These are phyloP conservation scores for Balakata baccata DNA, from an alignment of 345 rosid genomes.

Conservation along the genomic window DNA sequence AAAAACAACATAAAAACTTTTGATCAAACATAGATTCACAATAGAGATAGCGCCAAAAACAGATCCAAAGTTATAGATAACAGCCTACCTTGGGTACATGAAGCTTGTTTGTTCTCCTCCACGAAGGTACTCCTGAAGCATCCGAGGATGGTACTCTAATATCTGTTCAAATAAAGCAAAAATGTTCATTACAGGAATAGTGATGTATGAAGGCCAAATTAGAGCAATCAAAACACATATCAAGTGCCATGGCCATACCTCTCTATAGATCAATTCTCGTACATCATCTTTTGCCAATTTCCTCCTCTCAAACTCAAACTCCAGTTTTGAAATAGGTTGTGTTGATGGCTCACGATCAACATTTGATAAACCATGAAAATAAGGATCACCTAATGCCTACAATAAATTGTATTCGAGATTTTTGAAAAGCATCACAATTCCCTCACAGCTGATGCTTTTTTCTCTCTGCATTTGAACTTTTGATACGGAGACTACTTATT, in stretches of 20 bases:
- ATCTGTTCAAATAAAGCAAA: conserved; percentile 49
- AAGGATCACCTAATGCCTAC: conserved; percentile 93
- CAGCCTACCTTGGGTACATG: conserved; percentile 80
- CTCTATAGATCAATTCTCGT: conserved; percentile 91
- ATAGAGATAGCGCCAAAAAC: not conserved
- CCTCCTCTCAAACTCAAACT: conserved; percentile 98
- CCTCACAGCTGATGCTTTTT: not conserved
- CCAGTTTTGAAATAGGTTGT: conserved; percentile 88
- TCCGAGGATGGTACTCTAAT: conserved; percentile 94
- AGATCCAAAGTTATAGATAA: not conserved
- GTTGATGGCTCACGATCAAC: conserved; percentile 87
- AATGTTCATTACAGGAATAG: conserved; percentile 1
- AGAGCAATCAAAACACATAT: conserved; percentile 16
- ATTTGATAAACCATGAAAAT: conserved; percentile 77
- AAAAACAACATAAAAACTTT: conserved; percentile 14
- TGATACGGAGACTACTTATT: not conserved
- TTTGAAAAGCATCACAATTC: conserved; percentile 9
- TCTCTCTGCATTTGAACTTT: not conserved
- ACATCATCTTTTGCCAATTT: conserved; percentile 91
- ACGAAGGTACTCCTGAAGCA: conserved; percentile 86
- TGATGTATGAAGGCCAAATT: conserved; percentile 5
- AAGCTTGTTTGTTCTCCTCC: conserved; percentile 97
- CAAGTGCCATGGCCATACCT: conserved; percentile 45
- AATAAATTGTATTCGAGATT: conserved; percentile 17
- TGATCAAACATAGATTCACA: not conserved